Conservation (phyloP, 2,329 filamentous ascomycete genomes). For the Colletotrichum tropicicola region DNA sequence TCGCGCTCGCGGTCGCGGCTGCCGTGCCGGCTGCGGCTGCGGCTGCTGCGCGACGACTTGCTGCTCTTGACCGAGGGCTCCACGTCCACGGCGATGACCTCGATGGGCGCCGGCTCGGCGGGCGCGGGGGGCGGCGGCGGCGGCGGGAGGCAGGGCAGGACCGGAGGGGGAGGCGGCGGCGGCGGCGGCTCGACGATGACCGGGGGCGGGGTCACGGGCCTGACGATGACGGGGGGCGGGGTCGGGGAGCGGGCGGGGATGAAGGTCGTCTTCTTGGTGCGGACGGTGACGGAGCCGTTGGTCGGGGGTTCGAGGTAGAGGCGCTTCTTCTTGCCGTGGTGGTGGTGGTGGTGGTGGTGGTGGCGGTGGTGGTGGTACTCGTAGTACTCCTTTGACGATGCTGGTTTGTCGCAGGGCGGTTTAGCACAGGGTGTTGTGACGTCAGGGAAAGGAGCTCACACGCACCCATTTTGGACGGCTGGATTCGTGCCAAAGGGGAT, state of each 20-base stretch:
- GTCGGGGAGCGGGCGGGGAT: conserved; percentile 47
- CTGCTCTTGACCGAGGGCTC: conserved; percentile 33
- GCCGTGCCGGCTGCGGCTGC: conserved; percentile 39
- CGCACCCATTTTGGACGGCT: conserved; percentile 30
- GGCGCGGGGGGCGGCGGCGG: conserved; percentile 25
- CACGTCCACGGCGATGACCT: conserved; percentile 39
- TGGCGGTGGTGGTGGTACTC: conserved; percentile 27
- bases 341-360: conserved; percentile 38
- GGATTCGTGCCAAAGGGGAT: conserved; percentile 8
- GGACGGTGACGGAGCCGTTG: conserved; percentile 46
- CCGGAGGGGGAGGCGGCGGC: conserved; percentile 31
- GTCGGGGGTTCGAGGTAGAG: conserved; percentile 52
- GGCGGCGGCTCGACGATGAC: conserved; percentile 32
- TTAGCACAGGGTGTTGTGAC: not conserved
- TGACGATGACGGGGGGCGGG: conserved; percentile 36
- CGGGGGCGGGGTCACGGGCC: conserved; percentile 30
- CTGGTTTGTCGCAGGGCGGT: not conserved
- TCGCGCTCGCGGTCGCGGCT: conserved; percentile 25
- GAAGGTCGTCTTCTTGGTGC: conserved; percentile 47
- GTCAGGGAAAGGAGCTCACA: not conserved
- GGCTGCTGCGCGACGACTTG: conserved; percentile 34
- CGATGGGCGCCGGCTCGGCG: conserved; percentile 34
- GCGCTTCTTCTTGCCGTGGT: conserved; percentile 47
- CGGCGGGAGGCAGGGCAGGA: conserved; percentile 25
- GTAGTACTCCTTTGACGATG: conserved; percentile 29